These are phyloP conservation scores for Lipomyces mesembrius DNA, from an alignment of 805 yeast genomes.

Conservation along the genomic window DNA sequence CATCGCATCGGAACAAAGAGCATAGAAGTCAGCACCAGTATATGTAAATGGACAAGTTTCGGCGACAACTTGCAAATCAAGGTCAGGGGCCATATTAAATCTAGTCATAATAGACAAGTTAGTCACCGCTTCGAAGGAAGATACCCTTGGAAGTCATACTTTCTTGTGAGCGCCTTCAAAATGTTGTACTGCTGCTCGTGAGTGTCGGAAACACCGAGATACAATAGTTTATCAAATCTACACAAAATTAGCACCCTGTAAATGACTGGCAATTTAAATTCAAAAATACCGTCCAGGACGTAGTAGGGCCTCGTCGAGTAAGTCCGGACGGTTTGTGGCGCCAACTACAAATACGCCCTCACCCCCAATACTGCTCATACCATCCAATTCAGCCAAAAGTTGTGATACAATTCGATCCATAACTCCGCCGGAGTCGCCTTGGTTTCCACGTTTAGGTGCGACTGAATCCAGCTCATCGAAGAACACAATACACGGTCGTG, in stretches of 20 bases:
- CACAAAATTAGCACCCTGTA: slow-evolving; percentile 58
- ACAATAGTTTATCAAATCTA: slow-evolving; percentile 92
- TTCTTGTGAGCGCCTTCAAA: slow-evolving; percentile 84
- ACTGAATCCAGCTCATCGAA: slow-evolving; percentile 98
- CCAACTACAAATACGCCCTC: slow-evolving; percentile 97
- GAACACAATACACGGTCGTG: slow-evolving; percentile 95
- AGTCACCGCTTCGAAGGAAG: neutral
- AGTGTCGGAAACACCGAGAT: slow-evolving; percentile 90
- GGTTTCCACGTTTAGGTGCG: slow-evolving; percentile 97
- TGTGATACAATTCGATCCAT: slow-evolving; percentile 99
- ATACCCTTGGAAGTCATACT: slow-evolving; percentile 52
- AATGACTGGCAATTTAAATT: neutral
- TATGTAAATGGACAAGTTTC: slow-evolving; percentile 80
- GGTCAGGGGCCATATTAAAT: slow-evolving; percentile 58
- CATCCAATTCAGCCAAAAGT: slow-evolving; percentile 90
- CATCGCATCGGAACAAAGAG: slow-evolving; percentile 94
- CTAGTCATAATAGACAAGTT: neutral
- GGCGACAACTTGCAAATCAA: slow-evolving; percentile 65
- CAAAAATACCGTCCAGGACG: slow-evolving; percentile 50
- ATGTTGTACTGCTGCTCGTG: slow-evolving; percentile 86
- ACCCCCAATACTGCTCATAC: slow-evolving; percentile 79
- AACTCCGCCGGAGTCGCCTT: slow-evolving; percentile 98
- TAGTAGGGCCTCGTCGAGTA: slow-evolving; percentile 88
- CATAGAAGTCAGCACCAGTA: slow-evolving; percentile 98
- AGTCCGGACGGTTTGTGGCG: slow-evolving; percentile 97